Conservation (phyloP, 305 asterid genomes). For the Fraxinus floribunda region DNA sequence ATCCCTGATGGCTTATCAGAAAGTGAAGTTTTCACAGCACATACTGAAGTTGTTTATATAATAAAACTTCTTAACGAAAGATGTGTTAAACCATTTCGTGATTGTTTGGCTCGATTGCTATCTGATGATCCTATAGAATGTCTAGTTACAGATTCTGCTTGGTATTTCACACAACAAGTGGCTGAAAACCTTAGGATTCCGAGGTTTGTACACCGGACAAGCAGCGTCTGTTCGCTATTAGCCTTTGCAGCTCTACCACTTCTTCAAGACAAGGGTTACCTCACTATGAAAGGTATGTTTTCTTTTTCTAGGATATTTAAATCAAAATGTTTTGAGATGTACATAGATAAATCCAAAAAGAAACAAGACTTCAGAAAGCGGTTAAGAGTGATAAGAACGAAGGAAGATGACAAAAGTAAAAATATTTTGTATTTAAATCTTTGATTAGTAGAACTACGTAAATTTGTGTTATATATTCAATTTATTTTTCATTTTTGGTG, state of each 20-base stretch:
- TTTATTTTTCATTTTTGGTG: not conserved
- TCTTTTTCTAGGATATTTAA: not conserved
- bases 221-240: slow-evolving; percentile 37
- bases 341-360: not conserved
- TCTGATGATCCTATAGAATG: slow-evolving; percentile 27
- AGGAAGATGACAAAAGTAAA: not conserved
- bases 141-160: slow-evolving; percentile 40
- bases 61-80: slow-evolving; percentile 24
- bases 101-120: slow-evolving; percentile 26
- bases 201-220: slow-evolving; percentile 45
- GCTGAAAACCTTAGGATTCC: slow-evolving; percentile 43
- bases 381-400: not conserved
- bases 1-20: slow-evolving; percentile 33
- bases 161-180: slow-evolving; percentile 43
- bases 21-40: not conserved
- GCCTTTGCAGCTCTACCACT: slow-evolving; percentile 37
- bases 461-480: not conserved
- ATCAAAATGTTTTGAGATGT: not conserved
- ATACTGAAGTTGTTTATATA: slow-evolving; percentile 2
- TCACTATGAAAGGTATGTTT: slow-evolving; percentile 27
- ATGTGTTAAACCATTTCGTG: slow-evolving; percentile 29
- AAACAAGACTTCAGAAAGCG: not conserved
- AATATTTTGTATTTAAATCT: not conserved
- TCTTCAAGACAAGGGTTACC: slow-evolving; percentile 38
- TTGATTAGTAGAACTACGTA: not conserved